Evolutionary conservation across 1,139 yeast species (phyloP), one percentile per base, ranked within the genome.

Genomic region (Saccharomyces uvarum): DNA sequence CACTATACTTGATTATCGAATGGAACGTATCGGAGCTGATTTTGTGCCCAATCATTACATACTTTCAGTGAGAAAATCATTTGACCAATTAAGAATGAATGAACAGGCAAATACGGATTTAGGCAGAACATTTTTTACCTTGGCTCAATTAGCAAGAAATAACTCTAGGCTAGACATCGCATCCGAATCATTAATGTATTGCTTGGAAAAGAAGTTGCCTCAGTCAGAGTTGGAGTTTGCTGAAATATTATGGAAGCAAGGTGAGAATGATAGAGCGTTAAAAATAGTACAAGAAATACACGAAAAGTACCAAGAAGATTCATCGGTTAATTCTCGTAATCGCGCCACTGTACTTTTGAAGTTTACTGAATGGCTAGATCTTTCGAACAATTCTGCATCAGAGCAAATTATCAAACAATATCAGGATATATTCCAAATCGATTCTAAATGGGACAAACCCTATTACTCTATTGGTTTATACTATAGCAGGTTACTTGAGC

Each of bases 311-410:
- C 60, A 66, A 24, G 57, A 63, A 8, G 55, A 57, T 19, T 47
- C 53, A 1, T 51, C 57, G 3, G 54, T 67, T 8, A 58, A 57
- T 3, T 56, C 59, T 50, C 60, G 73, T 60, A 67, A 70, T 51
- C 71, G 73, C 51, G 79, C 88, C 1, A 73, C 76, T 47, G 80
- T 82, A 14, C 88, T 88, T 53, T 73, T 93, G 48, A 83, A 86
- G 56, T 88, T 88, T 66, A 89, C 97, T 0, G 81, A 83, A 57
- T 95, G 99, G 99, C 73, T 90, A 19, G 97, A 90, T 65, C 77
- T 77, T 50, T 88, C 97, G 0, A 93, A 90, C 53, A 95, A 89
- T 67, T 84, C 93, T 33, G 84, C 90, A 8, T 84, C 96, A 4
- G 79, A 78, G 33, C 84, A 84, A 33, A 86, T 93, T 52, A 79